phyloP scores from a whole-genome alignment of 768 basidiomycete genomes.

The Trametes punicea region DNA sequence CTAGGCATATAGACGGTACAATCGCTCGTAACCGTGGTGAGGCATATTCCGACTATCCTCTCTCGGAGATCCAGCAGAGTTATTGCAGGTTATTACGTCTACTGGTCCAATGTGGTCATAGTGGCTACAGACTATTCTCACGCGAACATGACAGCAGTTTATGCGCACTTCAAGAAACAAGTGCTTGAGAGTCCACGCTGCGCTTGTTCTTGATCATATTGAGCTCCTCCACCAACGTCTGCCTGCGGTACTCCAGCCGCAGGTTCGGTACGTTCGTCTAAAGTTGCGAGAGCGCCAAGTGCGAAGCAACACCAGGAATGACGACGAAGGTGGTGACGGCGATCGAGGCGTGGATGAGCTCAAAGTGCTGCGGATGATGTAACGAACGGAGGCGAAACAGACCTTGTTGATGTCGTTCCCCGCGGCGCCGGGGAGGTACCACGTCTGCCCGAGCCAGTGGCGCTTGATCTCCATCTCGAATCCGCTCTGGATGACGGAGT shows the following conservation, averaged over 20 bases:
- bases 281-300: background rate
- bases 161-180: conserved; percentile 7
- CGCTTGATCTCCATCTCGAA: conserved; percentile 99
- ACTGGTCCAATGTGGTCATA: no score
- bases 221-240: conserved; percentile 85
- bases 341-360: background rate
- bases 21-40: background rate
- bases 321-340: background rate
- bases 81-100: no score
- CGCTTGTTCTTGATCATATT: conserved; percentile 18
- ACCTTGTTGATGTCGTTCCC: conserved; percentile 98
- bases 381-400: conserved; percentile 9
- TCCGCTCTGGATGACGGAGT: conserved; percentile 94
- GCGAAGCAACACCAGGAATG: background rate
- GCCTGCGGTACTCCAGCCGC: conserved; percentile 86
- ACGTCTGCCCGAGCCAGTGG: conserved; percentile 89
- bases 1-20: background rate
- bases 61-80: no score
- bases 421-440: conserved; percentile 89
- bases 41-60: no score
- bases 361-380: conserved; percentile 6
- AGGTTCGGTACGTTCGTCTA: conserved; percentile 98
- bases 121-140: background rate
- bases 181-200: conserved; percentile 15
- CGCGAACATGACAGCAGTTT: background rate